Evolutionary conservation across 345 rosid species (phyloP).

Genomic region (Dipteronia sinensis): DNA sequence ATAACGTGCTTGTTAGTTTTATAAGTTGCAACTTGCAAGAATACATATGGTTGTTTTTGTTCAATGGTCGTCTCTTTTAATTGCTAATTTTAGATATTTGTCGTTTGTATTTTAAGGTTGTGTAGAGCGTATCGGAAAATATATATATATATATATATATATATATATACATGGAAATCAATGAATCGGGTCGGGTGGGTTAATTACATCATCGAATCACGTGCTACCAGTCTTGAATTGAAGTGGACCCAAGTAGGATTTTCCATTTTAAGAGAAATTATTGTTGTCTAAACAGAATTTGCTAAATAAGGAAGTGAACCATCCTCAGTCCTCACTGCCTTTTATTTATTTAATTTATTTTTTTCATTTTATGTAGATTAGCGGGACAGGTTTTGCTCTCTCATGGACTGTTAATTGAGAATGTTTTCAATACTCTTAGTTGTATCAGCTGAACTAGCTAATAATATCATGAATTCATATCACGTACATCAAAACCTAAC

Average conservation of each 20-base stretch:
- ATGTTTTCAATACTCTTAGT: too few species aligned
- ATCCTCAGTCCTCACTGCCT: neutral
- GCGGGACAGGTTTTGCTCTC: too few species aligned
- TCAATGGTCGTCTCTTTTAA: conserved; percentile 12
- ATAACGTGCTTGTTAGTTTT: conserved; percentile 26
- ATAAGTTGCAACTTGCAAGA: conserved; percentile 7
- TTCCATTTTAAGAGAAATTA: neutral
- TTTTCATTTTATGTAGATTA: neutral
- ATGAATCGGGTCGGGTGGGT: neutral
- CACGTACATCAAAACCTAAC: too few species aligned
- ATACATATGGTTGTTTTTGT: conserved; percentile 4
- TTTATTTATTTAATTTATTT: neutral
- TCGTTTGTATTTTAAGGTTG: neutral
- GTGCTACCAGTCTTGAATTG: neutral
- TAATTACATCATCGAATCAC: neutral
- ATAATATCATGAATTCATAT: too few species aligned
- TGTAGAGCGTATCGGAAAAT: neutral
- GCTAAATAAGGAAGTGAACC: neutral
- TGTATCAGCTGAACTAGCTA: too few species aligned
- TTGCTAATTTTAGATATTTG: conserved; percentile 3
- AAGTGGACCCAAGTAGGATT: neutral
- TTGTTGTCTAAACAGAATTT: neutral
- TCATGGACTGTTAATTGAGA: too few species aligned
- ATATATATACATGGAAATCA: neutral
- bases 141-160: too few species aligned